Evolutionary conservation across 2,329 filamentous ascomycete species (phyloP).

Genomic region (Tolypocladium endophyticum): DNA sequence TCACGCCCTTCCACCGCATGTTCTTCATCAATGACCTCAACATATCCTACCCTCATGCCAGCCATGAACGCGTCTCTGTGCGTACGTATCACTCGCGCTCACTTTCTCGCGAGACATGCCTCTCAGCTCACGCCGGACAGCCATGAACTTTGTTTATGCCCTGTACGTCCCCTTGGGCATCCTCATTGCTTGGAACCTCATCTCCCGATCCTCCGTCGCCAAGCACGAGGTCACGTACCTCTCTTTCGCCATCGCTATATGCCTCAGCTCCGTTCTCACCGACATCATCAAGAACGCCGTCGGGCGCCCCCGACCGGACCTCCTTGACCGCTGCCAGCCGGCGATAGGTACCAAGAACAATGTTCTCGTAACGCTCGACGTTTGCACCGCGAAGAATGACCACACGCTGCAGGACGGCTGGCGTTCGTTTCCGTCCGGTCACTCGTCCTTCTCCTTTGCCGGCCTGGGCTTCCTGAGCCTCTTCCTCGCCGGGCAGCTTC

Average conservation of each 20-base stretch:
- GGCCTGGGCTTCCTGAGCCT: slow-evolving; percentile 66
- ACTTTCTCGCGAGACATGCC: not conserved
- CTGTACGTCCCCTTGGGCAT: slow-evolving; percentile 58
- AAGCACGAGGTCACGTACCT: slow-evolving; percentile 81
- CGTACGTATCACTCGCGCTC: slow-evolving; percentile 33
- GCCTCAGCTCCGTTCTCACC: slow-evolving; percentile 73
- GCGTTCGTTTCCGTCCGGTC: slow-evolving; percentile 74
- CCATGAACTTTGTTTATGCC: slow-evolving; percentile 71
- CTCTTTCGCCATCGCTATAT: slow-evolving; percentile 65
- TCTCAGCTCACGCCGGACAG: slow-evolving; percentile 19
- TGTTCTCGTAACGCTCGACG: slow-evolving; percentile 49
- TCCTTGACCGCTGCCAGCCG: slow-evolving; percentile 71
- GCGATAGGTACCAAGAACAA: slow-evolving; percentile 32
- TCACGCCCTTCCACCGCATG: slow-evolving; percentile 87
- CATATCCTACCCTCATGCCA: slow-evolving; percentile 79
- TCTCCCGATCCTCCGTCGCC: slow-evolving; percentile 54
- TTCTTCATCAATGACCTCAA: slow-evolving; percentile 78
- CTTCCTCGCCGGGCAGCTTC: slow-evolving; percentile 58
- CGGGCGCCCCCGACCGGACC: slow-evolving; percentile 56
- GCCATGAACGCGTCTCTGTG: slow-evolving; percentile 73
- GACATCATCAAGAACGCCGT: slow-evolving; percentile 86
- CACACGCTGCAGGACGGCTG: slow-evolving; percentile 72
- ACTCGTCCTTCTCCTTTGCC: slow-evolving; percentile 69
- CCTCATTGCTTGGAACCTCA: slow-evolving; percentile 54
- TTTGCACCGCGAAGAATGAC: slow-evolving; percentile 62